These are phyloP conservation scores for Dactylellina leptospora DNA, from an alignment of 2,329 filamentous ascomycete species.

Conservation along the genomic window DNA sequence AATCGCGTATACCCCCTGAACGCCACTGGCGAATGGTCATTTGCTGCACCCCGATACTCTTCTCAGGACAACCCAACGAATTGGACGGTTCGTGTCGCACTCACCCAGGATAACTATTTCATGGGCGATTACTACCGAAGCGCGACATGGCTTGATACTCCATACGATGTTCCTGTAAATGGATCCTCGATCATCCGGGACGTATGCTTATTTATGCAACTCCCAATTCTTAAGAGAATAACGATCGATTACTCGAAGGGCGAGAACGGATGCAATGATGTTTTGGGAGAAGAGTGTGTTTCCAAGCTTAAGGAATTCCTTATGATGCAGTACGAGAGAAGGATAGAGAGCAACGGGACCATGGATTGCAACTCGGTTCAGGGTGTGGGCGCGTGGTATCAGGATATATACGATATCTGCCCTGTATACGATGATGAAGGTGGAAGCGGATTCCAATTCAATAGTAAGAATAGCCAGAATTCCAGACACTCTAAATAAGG, in stretches of 20 bases:
- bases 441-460: slow-evolving; percentile 6
- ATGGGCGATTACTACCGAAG: slow-evolving; percentile 18
- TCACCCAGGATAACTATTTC: slow-evolving; percentile 17
- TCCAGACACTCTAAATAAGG: too few species aligned
- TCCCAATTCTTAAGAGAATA: slow-evolving; percentile 12
- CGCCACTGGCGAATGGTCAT: slow-evolving; percentile 28
- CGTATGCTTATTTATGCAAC: slow-evolving; percentile 22
- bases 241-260: slow-evolving; percentile 29
- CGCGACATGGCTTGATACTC: slow-evolving; percentile 29
- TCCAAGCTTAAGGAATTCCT: slow-evolving; percentile 16
- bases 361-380: slow-evolving; percentile 12
- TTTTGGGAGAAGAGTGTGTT: slow-evolving; percentile 21
- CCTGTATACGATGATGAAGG: slow-evolving; percentile 4
- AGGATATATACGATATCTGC: slow-evolving; percentile 19
- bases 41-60: slow-evolving; percentile 19
- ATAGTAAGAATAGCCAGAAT: slow-evolving; percentile 20
- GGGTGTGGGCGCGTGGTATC: not conserved
- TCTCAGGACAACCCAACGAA: slow-evolving; percentile 16
- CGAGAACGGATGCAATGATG: slow-evolving; percentile 31
- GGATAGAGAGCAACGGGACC: slow-evolving; percentile 17
- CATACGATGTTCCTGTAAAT: slow-evolving; percentile 15
- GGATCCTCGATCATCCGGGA: slow-evolving; percentile 32
- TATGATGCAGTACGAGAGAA: not conserved
- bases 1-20: slow-evolving; percentile 23
- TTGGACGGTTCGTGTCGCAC: slow-evolving; percentile 27